phyloP scores from a whole-genome alignment of 1,139 yeast species.

The Scheffersomyces stambukii region DNA sequence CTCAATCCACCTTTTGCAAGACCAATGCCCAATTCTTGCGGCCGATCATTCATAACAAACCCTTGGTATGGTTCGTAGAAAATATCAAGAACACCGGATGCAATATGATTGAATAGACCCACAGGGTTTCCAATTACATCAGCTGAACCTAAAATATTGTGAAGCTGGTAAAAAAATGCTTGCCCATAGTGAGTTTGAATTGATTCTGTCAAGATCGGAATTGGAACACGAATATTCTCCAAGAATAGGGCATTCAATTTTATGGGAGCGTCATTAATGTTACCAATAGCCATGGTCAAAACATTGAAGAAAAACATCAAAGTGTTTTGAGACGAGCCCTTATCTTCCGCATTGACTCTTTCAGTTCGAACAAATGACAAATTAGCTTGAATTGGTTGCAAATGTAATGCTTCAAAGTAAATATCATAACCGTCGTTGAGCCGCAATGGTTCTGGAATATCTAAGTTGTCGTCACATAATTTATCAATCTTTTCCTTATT shows the following conservation, averaged over 20 bases:
- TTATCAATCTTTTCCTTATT: slow-evolving; percentile 44
- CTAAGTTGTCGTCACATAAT: slow-evolving; percentile 59
- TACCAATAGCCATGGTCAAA: slow-evolving; percentile 94
- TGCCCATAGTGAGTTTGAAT: slow-evolving; percentile 87
- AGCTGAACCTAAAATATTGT: slow-evolving; percentile 92
- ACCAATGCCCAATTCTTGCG: slow-evolving; percentile 93
- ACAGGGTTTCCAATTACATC: slow-evolving; percentile 97
- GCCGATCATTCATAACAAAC: slow-evolving; percentile 86
- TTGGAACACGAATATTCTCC: slow-evolving; percentile 85
- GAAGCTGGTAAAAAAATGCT: slow-evolving; percentile 86
- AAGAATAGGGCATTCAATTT: slow-evolving; percentile 80
- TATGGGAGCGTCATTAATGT: slow-evolving; percentile 95
- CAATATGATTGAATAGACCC: slow-evolving; percentile 85
- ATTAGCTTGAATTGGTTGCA: slow-evolving; percentile 88
- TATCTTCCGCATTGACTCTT: slow-evolving; percentile 55
- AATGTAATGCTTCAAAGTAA: slow-evolving; percentile 87
- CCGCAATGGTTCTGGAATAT: slow-evolving; percentile 67
- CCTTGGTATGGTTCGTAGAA: slow-evolving; percentile 98
- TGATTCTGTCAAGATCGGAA: slow-evolving; percentile 67
- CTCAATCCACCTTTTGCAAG: slow-evolving; percentile 94
- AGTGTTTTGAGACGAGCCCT: slow-evolving; percentile 61
- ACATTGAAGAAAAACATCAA: slow-evolving; percentile 76
- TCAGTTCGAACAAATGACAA: slow-evolving; percentile 92
- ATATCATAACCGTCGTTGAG: slow-evolving; percentile 65
- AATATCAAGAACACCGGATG: slow-evolving; percentile 93